These are phyloP conservation scores for Clitopilus hobsonii DNA, from an alignment of 768 basidiomycete species.

Conservation along the genomic window DNA sequence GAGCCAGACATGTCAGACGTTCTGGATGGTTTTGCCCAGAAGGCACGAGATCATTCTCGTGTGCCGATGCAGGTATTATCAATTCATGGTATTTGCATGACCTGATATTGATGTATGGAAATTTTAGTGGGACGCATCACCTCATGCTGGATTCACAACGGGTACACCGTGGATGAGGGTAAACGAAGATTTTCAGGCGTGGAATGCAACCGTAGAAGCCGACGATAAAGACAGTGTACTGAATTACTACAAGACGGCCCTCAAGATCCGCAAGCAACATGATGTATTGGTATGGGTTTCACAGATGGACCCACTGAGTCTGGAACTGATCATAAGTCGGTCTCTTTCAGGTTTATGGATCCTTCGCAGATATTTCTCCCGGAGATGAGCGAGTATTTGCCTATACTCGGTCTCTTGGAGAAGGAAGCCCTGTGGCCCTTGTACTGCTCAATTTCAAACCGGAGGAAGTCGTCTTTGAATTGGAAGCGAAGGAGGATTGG, in stretches of 20 bases:
- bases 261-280: conserved; percentile 48
- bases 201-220: conserved; percentile 51
- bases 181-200: conserved; percentile 58
- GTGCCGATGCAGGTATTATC: conserved; percentile 59
- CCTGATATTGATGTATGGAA: not conserved
- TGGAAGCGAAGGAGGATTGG: conserved; percentile 10
- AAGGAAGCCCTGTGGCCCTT: conserved; percentile 26
- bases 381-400: conserved; percentile 49
- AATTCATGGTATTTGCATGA: not conserved
- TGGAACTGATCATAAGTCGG: not conserved
- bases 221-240: conserved; percentile 47
- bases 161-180: conserved; percentile 73
- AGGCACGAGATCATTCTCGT: conserved; percentile 69
- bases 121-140: conserved; percentile 48
- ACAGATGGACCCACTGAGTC: not conserved
- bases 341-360: conserved; percentile 49
- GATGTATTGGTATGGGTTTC: conserved; percentile 43
- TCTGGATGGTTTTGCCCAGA: conserved; percentile 49
- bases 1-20: conserved; percentile 61
- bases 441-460: conserved; percentile 45
- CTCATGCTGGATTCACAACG: conserved; percentile 61
- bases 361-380: conserved; percentile 45
- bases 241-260: conserved; percentile 56
- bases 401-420: conserved; percentile 36
- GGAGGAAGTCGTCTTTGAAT: not conserved